Evolutionary conservation across 2,329 filamentous ascomycete species (phyloP).

Genomic region (Fusarium napiforme): DNA sequence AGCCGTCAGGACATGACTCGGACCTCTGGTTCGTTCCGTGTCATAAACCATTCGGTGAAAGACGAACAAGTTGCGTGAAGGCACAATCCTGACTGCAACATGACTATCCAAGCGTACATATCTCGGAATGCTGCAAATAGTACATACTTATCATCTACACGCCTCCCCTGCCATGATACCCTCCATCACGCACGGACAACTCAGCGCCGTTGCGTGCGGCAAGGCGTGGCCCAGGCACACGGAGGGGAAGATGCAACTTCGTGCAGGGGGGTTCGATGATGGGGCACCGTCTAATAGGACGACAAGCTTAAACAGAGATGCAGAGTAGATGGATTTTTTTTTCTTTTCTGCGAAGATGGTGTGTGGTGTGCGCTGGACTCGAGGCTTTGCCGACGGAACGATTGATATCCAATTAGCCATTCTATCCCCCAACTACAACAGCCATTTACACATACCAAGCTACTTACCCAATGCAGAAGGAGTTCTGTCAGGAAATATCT

Average conservation of each 20-base stretch:
- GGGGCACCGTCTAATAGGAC: slow-evolving; percentile 57
- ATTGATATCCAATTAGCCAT: slow-evolving; percentile 30
- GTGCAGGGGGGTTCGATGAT: slow-evolving; percentile 52
- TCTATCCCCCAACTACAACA: slow-evolving; percentile 1
- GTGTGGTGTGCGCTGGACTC: slow-evolving; percentile 27
- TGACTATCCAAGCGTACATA: slow-evolving; percentile 36
- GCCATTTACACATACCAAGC: slow-evolving; percentile 11
- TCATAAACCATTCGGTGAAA: slow-evolving; percentile 9
- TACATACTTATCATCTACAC: slow-evolving; percentile 23
- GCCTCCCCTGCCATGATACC: slow-evolving; percentile 36
- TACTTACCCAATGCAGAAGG: slow-evolving; percentile 30
- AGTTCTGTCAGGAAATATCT: slow-evolving; percentile 5
- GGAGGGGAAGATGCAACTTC: slow-evolving; percentile 31
- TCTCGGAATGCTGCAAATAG: slow-evolving; percentile 4
- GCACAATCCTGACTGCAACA: slow-evolving; percentile 16
- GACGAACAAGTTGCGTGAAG: slow-evolving; percentile 11
- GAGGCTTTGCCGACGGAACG: slow-evolving; percentile 7
- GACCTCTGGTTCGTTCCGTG: neutral
- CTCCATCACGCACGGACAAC: slow-evolving; percentile 50
- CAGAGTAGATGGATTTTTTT: slow-evolving; percentile 25
- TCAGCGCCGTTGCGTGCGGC: slow-evolving; percentile 41
- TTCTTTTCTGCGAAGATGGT: slow-evolving; percentile 26
- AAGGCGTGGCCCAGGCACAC: slow-evolving; percentile 41
- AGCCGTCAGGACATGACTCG: slow-evolving; percentile 17
- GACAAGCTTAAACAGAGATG: slow-evolving; percentile 26